Base-by-base conservation (phyloP, 1,284 basidiomycete genomes). In the Cryptococcus floricola region DNA sequence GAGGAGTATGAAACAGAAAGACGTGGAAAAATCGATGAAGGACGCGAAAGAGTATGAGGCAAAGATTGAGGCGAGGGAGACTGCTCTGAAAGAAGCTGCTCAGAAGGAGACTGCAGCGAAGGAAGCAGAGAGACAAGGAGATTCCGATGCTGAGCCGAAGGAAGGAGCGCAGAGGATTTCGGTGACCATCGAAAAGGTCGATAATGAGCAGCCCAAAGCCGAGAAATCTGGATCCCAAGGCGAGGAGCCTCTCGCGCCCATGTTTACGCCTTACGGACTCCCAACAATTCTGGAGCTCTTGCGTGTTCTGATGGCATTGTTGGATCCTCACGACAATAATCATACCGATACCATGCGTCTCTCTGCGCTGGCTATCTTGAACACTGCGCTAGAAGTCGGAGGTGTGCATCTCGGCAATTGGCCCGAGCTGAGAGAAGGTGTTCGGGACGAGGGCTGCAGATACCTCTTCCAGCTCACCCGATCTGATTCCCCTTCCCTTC, bases 311-410 rank as follows among this genome's bases (percentile, higher is more conserved):
- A 87, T 97, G 66, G 94, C 95, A 61, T 88, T 98, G 23, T 82
- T 98, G 27, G 93, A 98, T 74, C 96, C 96, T 16, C 88, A 85
- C 65, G 93, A 96, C 68, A 87, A 91, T 62, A 86, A 94, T 53
- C 95, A 98, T 73, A 98, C 96, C 5, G 94, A 98, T 73, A 91
- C 94, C 4, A 98, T 96, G 65, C 87, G 96, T 6, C 80, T 97
- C 12, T 88, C 91, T 47, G 89, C 93, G 0, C 82, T 98, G 37
- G 84, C 87, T 0, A 88, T 96, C 53, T 82, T 99, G 50, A 93
- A 92, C 67, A 82, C 87, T n/a, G 87, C 91, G 1, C 85, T 98
- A 59, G 93, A 98, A 76, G 85, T 87, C 34, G 84, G 89, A 8
- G 93, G 94, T 4, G 75, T 81, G 18, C 83, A 82, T 44, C 84